Conservation (phyloP, 306 rosid genomes). For the Acacia melanoxylon region DNA sequence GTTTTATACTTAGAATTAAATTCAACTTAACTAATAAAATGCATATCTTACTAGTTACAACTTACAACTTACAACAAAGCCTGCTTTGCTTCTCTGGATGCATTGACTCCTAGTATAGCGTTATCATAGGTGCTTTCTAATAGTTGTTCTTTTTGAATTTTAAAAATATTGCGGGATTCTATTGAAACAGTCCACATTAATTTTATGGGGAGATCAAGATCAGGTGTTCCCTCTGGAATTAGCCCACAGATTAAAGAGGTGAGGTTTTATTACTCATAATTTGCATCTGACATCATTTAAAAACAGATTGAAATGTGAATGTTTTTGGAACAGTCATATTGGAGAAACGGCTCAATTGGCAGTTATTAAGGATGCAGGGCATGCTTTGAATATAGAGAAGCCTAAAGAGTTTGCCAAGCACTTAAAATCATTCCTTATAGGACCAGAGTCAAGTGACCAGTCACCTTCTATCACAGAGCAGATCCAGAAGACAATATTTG, state of each 20-base stretch:
- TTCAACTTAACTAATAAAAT: no score
- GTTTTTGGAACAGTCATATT: constrained; percentile 44
- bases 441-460: constrained; percentile 24
- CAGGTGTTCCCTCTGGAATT: constrained; percentile 67
- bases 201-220: constrained; percentile 72
- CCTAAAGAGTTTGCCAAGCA: constrained; percentile 53
- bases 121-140: constrained; percentile 7
- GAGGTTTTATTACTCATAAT: constrained; percentile 21
- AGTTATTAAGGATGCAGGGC: constrained; percentile 66
- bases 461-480: constrained; percentile 32
- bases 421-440: constrained; percentile 51
- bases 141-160: not conserved
- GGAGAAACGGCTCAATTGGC: constrained; percentile 50
- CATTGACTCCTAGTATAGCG: not conserved
- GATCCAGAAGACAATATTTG: constrained; percentile 29
- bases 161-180: constrained; percentile 13
- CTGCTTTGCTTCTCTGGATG: not conserved
- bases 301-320: not conserved
- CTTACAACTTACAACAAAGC: not conserved
- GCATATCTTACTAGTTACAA: not conserved
- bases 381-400: constrained; percentile 63
- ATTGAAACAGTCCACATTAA: constrained; percentile 47
- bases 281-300: constrained; percentile 4
- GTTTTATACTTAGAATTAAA: no score
- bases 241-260: constrained; percentile 61